Evolutionary conservation across 192 early-diverging fungal genomes (phyloP), one percentile per base, ranked within the genome.

Genomic region (Pilobolus umbonatus): DNA sequence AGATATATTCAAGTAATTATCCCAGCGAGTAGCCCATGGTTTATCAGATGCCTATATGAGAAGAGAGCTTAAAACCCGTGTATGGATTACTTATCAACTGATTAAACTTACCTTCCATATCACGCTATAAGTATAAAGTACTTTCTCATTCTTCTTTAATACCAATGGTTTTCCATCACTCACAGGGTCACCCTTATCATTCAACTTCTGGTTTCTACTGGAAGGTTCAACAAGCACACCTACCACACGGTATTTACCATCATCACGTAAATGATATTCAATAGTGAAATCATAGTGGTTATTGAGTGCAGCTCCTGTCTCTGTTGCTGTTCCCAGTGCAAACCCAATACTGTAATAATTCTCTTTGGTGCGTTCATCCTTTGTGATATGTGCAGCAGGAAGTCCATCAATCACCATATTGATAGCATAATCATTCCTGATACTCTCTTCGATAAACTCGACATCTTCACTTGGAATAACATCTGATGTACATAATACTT

Each of bases 391-490:
- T 15, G 85, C 93, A 42, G 83, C 96, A 0, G 96, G 96, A n/a
- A 98, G 79, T 3, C 92, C 93, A 75, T 98, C 96, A 39, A 98
- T 87, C 42, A 94, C 72, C 90, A 87, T 89, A 70, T 90, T 92
- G 59, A 86, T 72, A 35, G 77, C 79, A 60, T 92, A 92, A 26
- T 88, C 85, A 61, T 90, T 87, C 43, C 69, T 65, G 22, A 92
- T 89, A 53, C 93, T 81, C 52, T 87, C 84, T 57, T 90, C 91
- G 38, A 97, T 89, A 72, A 98, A 97, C 44, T 83, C 69, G 0
- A 86, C 88, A 65, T 95, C 88, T 22, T 81, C 74, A 2, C 72
- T 68, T 0, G 86, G 80, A 38, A 94, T 80, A 22, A 57, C 42
- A 21, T 65, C 55, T 39, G 64, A 62, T 7, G 57, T 53, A 62